These are phyloP conservation scores for Kazachstania viticola DNA, from an alignment of 805 yeast genomes.

Conservation along the genomic window DNA sequence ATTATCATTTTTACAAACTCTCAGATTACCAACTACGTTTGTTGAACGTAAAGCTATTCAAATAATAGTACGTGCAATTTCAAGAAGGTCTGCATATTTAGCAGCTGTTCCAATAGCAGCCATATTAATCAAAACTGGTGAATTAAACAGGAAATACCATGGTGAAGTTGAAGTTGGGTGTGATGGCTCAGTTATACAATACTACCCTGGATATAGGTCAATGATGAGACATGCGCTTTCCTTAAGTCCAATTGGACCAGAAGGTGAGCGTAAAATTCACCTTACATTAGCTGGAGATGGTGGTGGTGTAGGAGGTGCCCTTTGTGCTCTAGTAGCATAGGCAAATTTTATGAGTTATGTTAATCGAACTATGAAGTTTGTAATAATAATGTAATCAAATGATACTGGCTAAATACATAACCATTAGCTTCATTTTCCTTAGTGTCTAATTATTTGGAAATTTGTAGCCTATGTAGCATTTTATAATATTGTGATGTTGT, in stretches of 20 bases:
- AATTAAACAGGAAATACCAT: constrained; percentile 45
- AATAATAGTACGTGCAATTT: constrained; percentile 61
- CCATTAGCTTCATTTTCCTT: too few relatives aligned
- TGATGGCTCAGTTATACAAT: constrained; percentile 90
- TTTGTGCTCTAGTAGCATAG: constrained; percentile 53
- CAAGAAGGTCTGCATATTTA: constrained; percentile 80
- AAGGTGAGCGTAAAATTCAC: constrained; percentile 62
- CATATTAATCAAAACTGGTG: constrained; percentile 51
- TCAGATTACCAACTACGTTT: constrained; percentile 55
- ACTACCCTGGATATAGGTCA: constrained; percentile 80
- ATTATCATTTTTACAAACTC: constrained; percentile 49
- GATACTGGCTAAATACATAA: too few relatives aligned
- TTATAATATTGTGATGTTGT: too few relatives aligned
- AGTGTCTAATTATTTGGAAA: too few relatives aligned
- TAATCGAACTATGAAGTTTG: too few relatives aligned
- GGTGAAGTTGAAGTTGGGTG: constrained; percentile 86
- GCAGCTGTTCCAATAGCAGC: constrained; percentile 89
- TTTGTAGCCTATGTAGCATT: too few relatives aligned
- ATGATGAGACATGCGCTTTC: constrained; percentile 71
- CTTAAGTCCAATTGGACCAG: constrained; percentile 57
- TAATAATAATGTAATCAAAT: too few relatives aligned
- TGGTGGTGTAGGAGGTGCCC: constrained; percentile 94
- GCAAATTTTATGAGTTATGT: too few relatives aligned
- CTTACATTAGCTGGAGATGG: constrained; percentile 87
- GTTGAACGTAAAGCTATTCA: constrained; percentile 71